Conservation (phyloP, 257 asterid species). For the Nicotiana tomentosiformis region DNA sequence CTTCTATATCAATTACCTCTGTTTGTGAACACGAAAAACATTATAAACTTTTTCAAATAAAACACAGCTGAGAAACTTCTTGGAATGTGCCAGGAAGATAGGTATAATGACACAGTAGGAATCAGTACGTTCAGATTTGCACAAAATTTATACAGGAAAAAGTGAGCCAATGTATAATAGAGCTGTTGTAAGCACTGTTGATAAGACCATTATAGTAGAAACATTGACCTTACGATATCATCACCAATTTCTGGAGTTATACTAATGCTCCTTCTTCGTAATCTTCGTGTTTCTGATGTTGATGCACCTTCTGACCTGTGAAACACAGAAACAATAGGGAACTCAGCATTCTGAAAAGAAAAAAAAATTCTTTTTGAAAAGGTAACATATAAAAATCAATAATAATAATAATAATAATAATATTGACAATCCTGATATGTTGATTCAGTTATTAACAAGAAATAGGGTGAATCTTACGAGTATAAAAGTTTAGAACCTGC, state of each 20-base stretch:
- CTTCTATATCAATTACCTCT: background rate
- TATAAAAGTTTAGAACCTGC: background rate
- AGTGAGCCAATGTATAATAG: background rate
- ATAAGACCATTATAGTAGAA: constrained; percentile 3
- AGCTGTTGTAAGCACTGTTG: background rate
- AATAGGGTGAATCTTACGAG: background rate
- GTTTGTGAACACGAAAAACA: background rate
- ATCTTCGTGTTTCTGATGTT: constrained; percentile 60
- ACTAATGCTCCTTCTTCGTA: constrained; percentile 91
- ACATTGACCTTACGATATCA: constrained; percentile 85
- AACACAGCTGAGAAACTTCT: background rate
- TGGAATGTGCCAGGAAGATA: background rate
- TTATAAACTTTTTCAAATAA: background rate
- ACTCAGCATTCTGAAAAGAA: background rate
- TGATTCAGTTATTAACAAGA: background rate
- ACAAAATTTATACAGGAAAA: background rate
- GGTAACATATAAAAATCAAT: too few species aligned
- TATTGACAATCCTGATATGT: background rate
- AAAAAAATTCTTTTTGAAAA: too few species aligned
- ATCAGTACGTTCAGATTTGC: background rate
- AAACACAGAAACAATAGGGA: background rate
- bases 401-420: too few species aligned
- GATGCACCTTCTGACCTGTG: constrained; percentile 90
- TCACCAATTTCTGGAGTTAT: constrained; percentile 97
- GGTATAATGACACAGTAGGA: background rate